phyloP scores from a whole-genome alignment of 768 basidiomycete species.

The Pisolithus albus region DNA sequence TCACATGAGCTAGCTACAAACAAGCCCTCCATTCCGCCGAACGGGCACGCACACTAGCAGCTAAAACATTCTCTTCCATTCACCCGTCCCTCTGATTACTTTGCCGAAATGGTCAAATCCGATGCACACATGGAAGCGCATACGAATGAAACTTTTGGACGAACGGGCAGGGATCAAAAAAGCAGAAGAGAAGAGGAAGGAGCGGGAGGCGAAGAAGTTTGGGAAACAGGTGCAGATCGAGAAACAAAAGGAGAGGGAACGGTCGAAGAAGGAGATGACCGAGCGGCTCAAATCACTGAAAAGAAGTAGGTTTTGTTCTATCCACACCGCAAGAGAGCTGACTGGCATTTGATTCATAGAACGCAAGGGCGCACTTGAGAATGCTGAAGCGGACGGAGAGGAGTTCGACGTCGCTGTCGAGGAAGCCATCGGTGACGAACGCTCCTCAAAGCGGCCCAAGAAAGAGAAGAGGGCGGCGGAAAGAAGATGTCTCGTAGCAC shows the following conservation, averaged over 20 bases:
- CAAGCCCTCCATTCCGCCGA: slow-evolving; percentile 85
- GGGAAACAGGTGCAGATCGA: slow-evolving; percentile 97
- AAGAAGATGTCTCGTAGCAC: slow-evolving; percentile 45
- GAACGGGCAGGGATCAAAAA: slow-evolving; percentile 86
- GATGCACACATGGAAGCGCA: slow-evolving; percentile 97
- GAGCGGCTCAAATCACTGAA: slow-evolving; percentile 83
- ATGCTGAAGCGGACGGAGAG: slow-evolving; percentile 43
- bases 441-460: slow-evolving; percentile 49
- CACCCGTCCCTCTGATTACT: slow-evolving; percentile 89
- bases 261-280: slow-evolving; percentile 86
- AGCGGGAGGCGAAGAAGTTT: slow-evolving; percentile 95
- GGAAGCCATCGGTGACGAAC: slow-evolving; percentile 74
- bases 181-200: slow-evolving; percentile 83
- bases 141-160: slow-evolving; percentile 84
- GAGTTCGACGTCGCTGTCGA: slow-evolving; percentile 89
- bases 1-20: slow-evolving; percentile 65
- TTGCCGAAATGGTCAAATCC: slow-evolving; percentile 97
- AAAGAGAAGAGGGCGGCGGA: slow-evolving; percentile 19
- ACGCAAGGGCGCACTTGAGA: slow-evolving; percentile 76
- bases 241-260: slow-evolving; percentile 85
- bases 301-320: slow-evolving; percentile 54
- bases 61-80: slow-evolving; percentile 76
- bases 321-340: background rate
- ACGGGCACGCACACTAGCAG: slow-evolving; percentile 67
- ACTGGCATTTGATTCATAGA: slow-evolving; percentile 40